These are phyloP conservation scores for Russula griseocarnosa DNA, from an alignment of 768 basidiomycete species.

Conservation along the genomic window DNA sequence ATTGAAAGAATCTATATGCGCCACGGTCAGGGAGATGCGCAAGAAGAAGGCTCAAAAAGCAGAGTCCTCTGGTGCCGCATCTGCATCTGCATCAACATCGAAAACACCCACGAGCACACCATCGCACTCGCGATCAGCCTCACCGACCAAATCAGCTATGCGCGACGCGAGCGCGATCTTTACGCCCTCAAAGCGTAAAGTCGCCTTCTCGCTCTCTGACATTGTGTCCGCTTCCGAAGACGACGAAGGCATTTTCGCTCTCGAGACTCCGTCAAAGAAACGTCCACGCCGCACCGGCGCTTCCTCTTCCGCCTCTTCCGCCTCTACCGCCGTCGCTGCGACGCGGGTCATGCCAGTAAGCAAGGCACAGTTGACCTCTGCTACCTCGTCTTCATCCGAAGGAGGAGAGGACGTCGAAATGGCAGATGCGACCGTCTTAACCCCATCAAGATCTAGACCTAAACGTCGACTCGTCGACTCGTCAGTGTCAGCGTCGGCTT, in stretches of 20 bases:
- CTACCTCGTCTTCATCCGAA: constrained; percentile 6
- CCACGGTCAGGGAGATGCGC: constrained; percentile 12
- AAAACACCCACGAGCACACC: constrained; percentile 8
- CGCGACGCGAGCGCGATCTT: constrained; percentile 3
- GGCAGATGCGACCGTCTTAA: background rate
- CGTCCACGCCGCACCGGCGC: constrained; percentile 4
- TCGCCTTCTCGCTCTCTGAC: constrained; percentile 21
- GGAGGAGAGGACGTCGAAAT: constrained; percentile 19
- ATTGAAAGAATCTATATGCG: constrained; percentile 11
- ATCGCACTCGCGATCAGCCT: constrained; percentile 15
- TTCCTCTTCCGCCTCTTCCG: too few species aligned
- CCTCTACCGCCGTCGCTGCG: background rate
- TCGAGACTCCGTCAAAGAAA: constrained; percentile 26
- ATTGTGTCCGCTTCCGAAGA: constrained; percentile 7
- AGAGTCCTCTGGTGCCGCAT: background rate
- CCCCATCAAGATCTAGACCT: background rate
- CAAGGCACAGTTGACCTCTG: background rate
- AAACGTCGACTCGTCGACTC: background rate
- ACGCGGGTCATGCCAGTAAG: constrained; percentile 12
- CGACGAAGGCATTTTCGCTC: constrained; percentile 11
- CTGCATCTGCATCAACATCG: background rate
- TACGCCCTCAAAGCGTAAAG: constrained; percentile 25
- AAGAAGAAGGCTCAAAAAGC: constrained; percentile 7
- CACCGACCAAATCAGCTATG: constrained; percentile 26
- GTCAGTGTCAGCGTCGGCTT: background rate